Evolutionary conservation across 1,284 basidiomycete genomes (phyloP).

Genomic region (Amylostereum areolatum): DNA sequence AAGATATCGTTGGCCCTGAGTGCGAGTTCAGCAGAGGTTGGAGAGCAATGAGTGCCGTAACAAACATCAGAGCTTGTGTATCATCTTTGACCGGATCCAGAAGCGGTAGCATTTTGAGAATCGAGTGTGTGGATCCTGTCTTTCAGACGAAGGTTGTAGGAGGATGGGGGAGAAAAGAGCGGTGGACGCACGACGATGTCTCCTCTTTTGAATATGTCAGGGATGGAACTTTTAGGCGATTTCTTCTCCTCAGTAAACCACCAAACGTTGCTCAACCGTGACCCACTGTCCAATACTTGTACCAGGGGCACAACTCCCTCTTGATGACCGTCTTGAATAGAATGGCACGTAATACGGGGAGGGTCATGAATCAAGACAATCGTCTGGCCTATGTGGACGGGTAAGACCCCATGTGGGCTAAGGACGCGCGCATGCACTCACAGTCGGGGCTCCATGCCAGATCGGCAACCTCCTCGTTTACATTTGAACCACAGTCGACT

Average conservation of each 20-base stretch:
- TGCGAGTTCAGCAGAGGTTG: background rate
- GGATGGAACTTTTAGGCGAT: conserved; percentile 39
- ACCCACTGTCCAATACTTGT: conserved; percentile 4
- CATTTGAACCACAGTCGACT: conserved; percentile 35
- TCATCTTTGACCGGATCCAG: conserved; percentile 65
- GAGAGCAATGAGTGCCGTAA: conserved; percentile 5
- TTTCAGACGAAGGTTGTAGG: conserved; percentile 22
- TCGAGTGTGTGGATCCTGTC: conserved; percentile 72
- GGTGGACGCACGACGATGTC: conserved; percentile 49
- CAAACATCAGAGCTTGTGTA: conserved; percentile 55
- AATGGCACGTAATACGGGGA: conserved; percentile 61
- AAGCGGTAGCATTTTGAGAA: conserved; percentile 61
- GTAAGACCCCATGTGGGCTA: background rate
- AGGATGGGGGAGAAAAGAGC: conserved; percentile 1
- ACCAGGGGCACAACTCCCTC: conserved; percentile 38
- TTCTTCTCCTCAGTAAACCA: conserved; percentile 57
- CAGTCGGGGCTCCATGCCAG: conserved; percentile 79
- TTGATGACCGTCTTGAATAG: conserved; percentile 65
- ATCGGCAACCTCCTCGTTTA: conserved; percentile 46
- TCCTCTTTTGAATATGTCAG: conserved; percentile 70
- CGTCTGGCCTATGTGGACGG: conserved; percentile 49
- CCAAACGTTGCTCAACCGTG: conserved; percentile 50
- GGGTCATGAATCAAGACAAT: conserved; percentile 71
- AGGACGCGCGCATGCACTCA: conserved; percentile 24
- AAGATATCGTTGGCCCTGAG: conserved; percentile 68